phyloP scores from a whole-genome alignment of 2,329 filamentous ascomycete genomes.

The Penicillium sp. region DNA sequence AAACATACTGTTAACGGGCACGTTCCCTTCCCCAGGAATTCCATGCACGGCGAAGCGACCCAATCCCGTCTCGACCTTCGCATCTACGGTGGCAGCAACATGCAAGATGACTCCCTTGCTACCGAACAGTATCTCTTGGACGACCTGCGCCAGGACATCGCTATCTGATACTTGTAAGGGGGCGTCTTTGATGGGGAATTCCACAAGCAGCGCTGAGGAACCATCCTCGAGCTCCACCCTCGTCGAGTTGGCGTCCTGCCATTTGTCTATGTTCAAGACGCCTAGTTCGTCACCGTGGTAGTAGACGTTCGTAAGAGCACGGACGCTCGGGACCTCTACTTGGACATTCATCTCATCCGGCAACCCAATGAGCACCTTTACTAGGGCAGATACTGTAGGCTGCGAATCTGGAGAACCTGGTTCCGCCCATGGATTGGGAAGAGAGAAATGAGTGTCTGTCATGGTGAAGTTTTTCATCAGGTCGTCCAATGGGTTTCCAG shows the following conservation, averaged over 20 bases:
- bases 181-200: conserved; percentile 74
- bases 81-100: conserved; percentile 79
- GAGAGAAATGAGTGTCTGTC: conserved; percentile 78
- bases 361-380: conserved; percentile 75
- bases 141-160: conserved; percentile 75
- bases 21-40: conserved; percentile 79
- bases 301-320: conserved; percentile 77
- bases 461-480: conserved; percentile 87
- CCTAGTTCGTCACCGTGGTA: conserved; percentile 80
- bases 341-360: conserved; percentile 87
- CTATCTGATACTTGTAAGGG: conserved; percentile 82
- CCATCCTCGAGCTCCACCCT: conserved; percentile 63
- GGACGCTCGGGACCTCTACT: conserved; percentile 75
- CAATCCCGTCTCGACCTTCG: conserved; percentile 78
- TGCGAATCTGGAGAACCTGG: conserved; percentile 72
- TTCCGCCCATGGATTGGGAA: conserved; percentile 80
- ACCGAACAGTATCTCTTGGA: conserved; percentile 80
- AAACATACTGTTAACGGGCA: conserved; percentile 91
- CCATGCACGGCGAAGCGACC: conserved; percentile 79
- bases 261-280: conserved; percentile 74
- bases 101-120: conserved; percentile 69
- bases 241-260: conserved; percentile 85
- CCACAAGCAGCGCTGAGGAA: conserved; percentile 69
- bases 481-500: conserved; percentile 77
- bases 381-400: conserved; percentile 80